Evolutionary conservation across 2,329 filamentous ascomycete species (phyloP).

Genomic region (Verticillium klebahnii): DNA sequence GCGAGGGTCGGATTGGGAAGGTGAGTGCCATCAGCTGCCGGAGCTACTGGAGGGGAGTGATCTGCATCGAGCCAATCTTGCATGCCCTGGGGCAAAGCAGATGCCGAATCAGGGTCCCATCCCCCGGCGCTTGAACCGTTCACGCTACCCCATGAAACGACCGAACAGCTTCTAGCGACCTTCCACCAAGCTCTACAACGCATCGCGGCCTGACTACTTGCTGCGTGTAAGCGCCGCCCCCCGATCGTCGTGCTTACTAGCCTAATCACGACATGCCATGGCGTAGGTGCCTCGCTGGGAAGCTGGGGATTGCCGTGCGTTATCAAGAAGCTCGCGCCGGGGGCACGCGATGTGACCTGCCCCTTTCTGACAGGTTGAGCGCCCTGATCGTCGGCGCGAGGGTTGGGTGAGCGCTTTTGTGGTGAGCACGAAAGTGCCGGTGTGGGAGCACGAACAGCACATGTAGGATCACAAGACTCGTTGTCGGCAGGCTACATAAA

Average conservation of each 20-base stretch:
- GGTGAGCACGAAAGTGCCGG: neutral
- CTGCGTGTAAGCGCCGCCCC: neutral
- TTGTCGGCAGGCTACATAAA: neutral
- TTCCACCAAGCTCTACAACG: neutral
- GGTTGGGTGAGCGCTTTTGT: neutral
- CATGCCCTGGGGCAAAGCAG: neutral
- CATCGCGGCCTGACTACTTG: neutral
- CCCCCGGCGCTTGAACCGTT: neutral
- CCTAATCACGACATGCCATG: neutral
- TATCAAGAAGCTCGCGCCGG: neutral
- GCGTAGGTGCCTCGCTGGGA: neutral
- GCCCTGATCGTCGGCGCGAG: neutral
- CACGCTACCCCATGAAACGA: neutral
- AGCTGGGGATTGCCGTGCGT: neutral
- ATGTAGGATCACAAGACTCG: neutral
- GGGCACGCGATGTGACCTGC: neutral
- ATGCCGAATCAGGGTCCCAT: slow-evolving; percentile 5
- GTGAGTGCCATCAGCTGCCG: slow-evolving; percentile 1
- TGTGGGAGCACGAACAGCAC: neutral
- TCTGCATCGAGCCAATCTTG: neutral
- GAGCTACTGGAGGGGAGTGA: neutral
- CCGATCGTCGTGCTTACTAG: neutral
- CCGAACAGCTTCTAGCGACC: neutral
- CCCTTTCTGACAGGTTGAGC: neutral
- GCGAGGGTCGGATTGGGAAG: neutral